phyloP scores from a whole-genome alignment of 2,329 filamentous ascomycete genomes.

The Fonsecaea pedrosoi region DNA sequence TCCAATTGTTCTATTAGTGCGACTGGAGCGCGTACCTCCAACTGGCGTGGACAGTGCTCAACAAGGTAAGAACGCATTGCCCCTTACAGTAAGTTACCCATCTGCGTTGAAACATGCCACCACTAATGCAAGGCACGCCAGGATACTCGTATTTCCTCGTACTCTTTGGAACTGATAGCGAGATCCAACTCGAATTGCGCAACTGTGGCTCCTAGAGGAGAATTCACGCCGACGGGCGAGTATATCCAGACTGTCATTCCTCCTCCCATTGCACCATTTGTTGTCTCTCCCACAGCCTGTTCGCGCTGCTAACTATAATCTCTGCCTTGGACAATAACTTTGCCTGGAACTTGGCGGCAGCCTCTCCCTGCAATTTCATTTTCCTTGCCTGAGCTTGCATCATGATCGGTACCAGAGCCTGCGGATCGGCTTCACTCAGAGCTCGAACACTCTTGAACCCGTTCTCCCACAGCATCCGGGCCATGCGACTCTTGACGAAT shows the following conservation, averaged over 20 bases:
- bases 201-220: background rate
- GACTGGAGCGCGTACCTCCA: background rate
- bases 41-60: background rate
- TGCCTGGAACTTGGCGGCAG: constrained; percentile 66
- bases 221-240: background rate
- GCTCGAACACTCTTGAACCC: constrained; percentile 72
- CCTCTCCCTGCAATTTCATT: constrained; percentile 60
- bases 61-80: constrained; percentile 8
- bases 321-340: constrained; percentile 72
- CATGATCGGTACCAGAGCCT: constrained; percentile 73
- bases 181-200: background rate
- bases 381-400: constrained; percentile 61
- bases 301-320: constrained; percentile 72
- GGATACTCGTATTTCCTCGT: too few relatives aligned
- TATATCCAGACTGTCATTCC: constrained; percentile 24
- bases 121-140: constrained; percentile 27
- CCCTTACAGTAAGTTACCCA: background rate
- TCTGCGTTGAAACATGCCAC: background rate
- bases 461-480: constrained; percentile 76
- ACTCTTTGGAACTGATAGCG: too few relatives aligned
- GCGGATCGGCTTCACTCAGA: constrained; percentile 71
- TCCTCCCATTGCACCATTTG: constrained; percentile 47
- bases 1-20: background rate
- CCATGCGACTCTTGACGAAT: constrained; percentile 78
- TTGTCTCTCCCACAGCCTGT: constrained; percentile 65